Evolutionary conservation across 768 basidiomycete genomes (phyloP).

Genomic region (Tremella fuciformis): DNA sequence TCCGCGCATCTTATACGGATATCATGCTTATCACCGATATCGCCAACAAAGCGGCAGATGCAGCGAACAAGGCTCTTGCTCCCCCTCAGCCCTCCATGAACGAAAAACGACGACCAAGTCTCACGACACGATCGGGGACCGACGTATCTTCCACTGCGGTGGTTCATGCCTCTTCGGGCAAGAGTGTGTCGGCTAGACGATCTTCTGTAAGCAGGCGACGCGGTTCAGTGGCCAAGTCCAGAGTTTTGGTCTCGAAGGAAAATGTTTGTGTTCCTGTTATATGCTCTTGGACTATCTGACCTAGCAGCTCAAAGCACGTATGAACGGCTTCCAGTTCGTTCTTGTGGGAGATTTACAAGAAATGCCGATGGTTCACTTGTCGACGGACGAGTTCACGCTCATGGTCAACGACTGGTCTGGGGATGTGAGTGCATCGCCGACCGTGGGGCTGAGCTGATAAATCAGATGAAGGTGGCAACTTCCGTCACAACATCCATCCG

Average conservation of each 20-base stretch:
- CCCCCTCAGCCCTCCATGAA: conserved; percentile 8
- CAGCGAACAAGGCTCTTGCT: conserved; percentile 57
- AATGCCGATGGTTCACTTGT: conserved; percentile 86
- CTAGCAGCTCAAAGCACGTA: conserved; percentile 70
- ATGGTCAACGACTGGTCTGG: conserved; percentile 91
- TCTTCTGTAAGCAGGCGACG: conserved; percentile 30
- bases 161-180: conserved; percentile 18
- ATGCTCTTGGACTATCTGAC: conserved; percentile 5
- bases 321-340: conserved; percentile 88
- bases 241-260: conserved; percentile 70
- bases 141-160: conserved; percentile 37
- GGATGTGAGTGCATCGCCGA: conserved; percentile 59
- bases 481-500: conserved; percentile 77
- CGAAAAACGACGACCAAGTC: not conserved
- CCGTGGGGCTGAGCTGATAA: conserved; percentile 7
- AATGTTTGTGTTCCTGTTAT: conserved; percentile 59
- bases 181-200: conserved; percentile 9
- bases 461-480: conserved; percentile 76
- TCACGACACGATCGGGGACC: conserved; percentile 21
- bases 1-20: conserved; percentile 93
- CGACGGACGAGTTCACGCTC: conserved; percentile 76
- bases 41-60: conserved; percentile 76
- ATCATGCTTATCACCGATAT: conserved; percentile 70
- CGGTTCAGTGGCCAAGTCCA: conserved; percentile 50
- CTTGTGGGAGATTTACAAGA: conserved; percentile 94